Percentiles rank a stretch among this genome's conserved stretches.
Evolutionary conservation across 2,329 filamentous ascomycete species (phyloP).

Genomic region (Talaromyces islandicus): DNA sequence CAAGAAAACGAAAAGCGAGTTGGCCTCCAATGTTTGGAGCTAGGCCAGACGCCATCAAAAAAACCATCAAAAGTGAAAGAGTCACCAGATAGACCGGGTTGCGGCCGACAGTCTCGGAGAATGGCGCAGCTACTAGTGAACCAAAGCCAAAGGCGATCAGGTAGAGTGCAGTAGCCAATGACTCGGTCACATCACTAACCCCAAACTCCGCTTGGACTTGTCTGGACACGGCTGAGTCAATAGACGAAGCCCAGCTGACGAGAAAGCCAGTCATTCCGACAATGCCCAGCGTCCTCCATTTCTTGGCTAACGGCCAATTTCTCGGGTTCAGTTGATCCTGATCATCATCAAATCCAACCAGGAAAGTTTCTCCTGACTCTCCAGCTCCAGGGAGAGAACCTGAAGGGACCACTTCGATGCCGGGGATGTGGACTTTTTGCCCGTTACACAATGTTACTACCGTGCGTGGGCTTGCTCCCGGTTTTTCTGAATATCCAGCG

Average conservation of each 20-base stretch:
- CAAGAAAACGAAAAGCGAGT: constrained; percentile 48
- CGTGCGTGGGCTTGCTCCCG: background rate
- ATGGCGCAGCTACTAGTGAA: constrained; percentile 43
- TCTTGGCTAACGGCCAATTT: constrained; percentile 30
- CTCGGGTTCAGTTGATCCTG: constrained; percentile 34
- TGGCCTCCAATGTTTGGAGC: background rate
- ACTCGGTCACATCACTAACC: constrained; percentile 47
- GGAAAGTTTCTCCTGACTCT: constrained; percentile 16
- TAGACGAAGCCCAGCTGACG: constrained; percentile 47
- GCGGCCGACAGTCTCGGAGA: constrained; percentile 45
- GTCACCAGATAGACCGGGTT: constrained; percentile 47
- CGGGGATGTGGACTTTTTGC: constrained; percentile 1
- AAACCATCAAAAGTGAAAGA: constrained; percentile 29
- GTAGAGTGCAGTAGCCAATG: constrained; percentile 39
- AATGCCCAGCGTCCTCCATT: constrained; percentile 36
- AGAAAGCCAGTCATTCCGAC: constrained; percentile 46
- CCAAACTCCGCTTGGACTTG: constrained; percentile 42
- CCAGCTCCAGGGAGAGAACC: background rate
- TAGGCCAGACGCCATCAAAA: background rate
- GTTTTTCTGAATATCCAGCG: background rate
- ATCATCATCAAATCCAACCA: constrained; percentile 36
- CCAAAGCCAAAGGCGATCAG: constrained; percentile 46
- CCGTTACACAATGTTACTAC: background rate
- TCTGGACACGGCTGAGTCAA: constrained; percentile 45
- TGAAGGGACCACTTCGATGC: background rate